A percentile compares a stretch with the other conserved stretches of the same genome.
Evolutionary conservation across 164 flowering plant genomes (phyloP).

Genomic region (Chimonanthus salicifolius): DNA sequence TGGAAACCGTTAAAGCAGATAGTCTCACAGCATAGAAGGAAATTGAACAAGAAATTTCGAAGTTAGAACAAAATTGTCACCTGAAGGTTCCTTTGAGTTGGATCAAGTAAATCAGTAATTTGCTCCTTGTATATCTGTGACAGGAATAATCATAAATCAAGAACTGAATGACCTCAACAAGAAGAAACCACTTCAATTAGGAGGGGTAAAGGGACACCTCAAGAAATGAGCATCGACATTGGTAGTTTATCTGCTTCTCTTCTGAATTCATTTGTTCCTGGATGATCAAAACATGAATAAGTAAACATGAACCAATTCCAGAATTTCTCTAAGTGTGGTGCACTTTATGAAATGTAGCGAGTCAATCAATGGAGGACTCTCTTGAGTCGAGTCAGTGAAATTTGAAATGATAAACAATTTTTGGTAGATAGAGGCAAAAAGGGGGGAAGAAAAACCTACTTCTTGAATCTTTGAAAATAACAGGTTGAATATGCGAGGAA

Average conservation of each 20-base stretch:
- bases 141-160: neutral
- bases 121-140: conserved; percentile 77
- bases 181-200: neutral
- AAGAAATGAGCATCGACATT: conserved; percentile 95
- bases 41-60: neutral
- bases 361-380: neutral
- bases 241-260: conserved; percentile 65
- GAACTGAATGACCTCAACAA: neutral
- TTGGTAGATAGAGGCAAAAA: neutral
- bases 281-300: conserved; percentile 5
- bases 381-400: neutral
- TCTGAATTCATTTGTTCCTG: conserved; percentile 60
- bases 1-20: conserved; percentile 19
- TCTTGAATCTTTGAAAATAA: conserved; percentile 71
- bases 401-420: neutral
- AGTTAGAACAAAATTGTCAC: conserved; percentile 22
- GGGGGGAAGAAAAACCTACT: conserved; percentile 30
- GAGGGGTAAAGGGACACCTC: conserved; percentile 47
- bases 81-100: conserved; percentile 78
- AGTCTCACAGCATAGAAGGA: neutral
- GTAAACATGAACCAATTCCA: neutral
- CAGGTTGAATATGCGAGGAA: conserved; percentile 78
- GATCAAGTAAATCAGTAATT: conserved; percentile 91
- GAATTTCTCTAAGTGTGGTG: neutral
- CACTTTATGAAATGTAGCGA: neutral